A percentile compares a stretch with the other conserved stretches of the same genome.
phyloP scores from a whole-genome alignment of 441 rosid genomes.

The Erysimum cheiri region DNA sequence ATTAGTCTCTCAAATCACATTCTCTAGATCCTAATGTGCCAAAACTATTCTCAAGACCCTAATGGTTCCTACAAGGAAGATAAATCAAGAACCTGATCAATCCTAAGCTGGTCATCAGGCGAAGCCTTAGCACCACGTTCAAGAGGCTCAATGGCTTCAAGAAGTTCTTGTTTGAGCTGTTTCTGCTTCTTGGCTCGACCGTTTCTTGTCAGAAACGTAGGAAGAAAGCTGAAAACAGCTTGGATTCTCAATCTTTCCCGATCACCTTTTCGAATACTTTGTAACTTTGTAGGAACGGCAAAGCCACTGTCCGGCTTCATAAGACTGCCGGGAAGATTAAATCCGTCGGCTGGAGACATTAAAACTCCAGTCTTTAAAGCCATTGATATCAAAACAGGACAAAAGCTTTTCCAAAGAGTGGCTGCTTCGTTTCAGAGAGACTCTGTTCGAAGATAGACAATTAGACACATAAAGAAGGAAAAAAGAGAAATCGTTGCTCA shows the following conservation, averaged over 20 bases:
- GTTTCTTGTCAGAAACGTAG: conserved; percentile 72
- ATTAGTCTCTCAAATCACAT: not conserved
- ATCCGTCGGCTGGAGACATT: conserved; percentile 35
- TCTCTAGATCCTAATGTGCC: conserved; percentile 7
- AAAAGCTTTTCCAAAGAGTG: not conserved
- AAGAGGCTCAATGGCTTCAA: conserved; percentile 72
- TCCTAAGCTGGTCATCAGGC: conserved; percentile 71
- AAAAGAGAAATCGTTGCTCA: conserved; percentile 27
- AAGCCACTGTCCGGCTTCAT: conserved; percentile 34
- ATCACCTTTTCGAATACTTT: conserved; percentile 51
- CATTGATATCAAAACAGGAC: conserved; percentile 21
- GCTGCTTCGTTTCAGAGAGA: conserved; percentile 16
- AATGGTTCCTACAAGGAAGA: not conserved
- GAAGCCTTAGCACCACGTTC: conserved; percentile 89
- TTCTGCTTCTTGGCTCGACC: conserved; percentile 60
- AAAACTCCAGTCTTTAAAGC: conserved; percentile 40
- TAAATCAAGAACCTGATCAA: conserved; percentile 54
- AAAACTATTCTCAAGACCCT: not conserved
- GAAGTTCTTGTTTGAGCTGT: conserved; percentile 70
- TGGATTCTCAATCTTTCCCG: conserved; percentile 38
- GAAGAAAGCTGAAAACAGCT: conserved; percentile 73
- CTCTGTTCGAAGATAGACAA: conserved; percentile 14
- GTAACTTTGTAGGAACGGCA: conserved; percentile 32
- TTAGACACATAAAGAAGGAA: not conserved
- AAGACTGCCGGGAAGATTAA: conserved; percentile 41